Base-by-base conservation (phyloP, 495 filamentous ascomycete genomes). In the Neurospora sp. region DNA sequence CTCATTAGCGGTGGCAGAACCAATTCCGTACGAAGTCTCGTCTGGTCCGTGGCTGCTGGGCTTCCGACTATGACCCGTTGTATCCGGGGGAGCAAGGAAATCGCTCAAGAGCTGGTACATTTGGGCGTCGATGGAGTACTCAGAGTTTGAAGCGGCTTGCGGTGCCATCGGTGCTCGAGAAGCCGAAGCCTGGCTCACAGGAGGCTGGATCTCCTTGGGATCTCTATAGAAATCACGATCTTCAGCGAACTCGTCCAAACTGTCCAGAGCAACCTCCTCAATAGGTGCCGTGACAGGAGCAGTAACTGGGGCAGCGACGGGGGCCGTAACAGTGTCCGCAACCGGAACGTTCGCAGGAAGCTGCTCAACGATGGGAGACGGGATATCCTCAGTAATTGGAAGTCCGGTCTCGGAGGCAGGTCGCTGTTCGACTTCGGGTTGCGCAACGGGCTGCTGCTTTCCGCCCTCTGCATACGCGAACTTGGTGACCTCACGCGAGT, bases 31-130 rank as follows among this genome's bases (percentile, higher is more conserved):
- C 22, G 74, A 81, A 31, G 76, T 75, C 22, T 83, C 78, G 11
- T 69, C 74, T 7, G 78, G 80, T 1, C 76, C 73, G 10, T 76
- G 42, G 7, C 71, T 71, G 27, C 69, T 53, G 3, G 69, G 48
- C 14, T 73, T 71, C 31, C 31, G 44, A 18, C 10, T n/a, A 27
- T 46, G 31, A 5, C 44, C 10, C 12, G 8, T 46, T 4, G 78
- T 75, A 39, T 83, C 82, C 6, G 76, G 74, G 1, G 81, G 82
- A 71, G 76, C 76, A 40, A 85, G 68, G 68, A 85, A 83, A 22
- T 82, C 82, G 68, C 84, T 82, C 3, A 85, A 76, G 71, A 85
- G 81, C 59, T 82, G 75, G 59, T 78, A 79, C 73, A 85, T 79
- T 16, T 84, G 79, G 38, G 66, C 73, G 3, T 81, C 79, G 12